These are phyloP conservation scores for Sanghuangporus weigelae DNA, from an alignment of 1,284 basidiomycete species.

Conservation along the genomic window DNA sequence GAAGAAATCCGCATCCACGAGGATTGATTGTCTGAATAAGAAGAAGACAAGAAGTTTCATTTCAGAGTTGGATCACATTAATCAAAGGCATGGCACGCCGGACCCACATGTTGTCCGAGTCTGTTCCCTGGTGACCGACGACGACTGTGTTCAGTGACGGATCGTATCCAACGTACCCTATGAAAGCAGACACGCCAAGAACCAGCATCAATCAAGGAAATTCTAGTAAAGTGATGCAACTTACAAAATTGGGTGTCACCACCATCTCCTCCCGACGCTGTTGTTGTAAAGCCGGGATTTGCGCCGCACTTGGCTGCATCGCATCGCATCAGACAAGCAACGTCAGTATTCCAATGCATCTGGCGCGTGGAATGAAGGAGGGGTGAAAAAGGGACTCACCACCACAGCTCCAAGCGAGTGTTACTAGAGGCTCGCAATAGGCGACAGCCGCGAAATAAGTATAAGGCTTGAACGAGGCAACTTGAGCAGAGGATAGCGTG, in stretches of 20 bases:
- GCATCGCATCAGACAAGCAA: background rate
- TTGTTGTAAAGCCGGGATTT: slow-evolving; percentile 47
- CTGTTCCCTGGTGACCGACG: slow-evolving; percentile 32
- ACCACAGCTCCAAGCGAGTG: slow-evolving; percentile 55
- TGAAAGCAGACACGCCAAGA: background rate
- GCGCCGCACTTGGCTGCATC: slow-evolving; percentile 44
- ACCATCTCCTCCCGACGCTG: slow-evolving; percentile 60
- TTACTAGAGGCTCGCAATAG: slow-evolving; percentile 43
- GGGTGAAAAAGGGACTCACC: slow-evolving; percentile 25
- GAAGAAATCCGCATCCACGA: slow-evolving; percentile 51
- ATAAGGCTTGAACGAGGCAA: slow-evolving; percentile 46
- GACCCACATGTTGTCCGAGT: slow-evolving; percentile 25
- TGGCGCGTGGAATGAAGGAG: background rate
- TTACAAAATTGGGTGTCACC: slow-evolving; percentile 42
- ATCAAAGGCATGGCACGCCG: background rate
- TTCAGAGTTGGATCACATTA: background rate
- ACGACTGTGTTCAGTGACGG: slow-evolving; percentile 26
- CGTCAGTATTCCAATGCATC: background rate
- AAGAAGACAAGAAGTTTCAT: background rate
- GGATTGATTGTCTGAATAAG: slow-evolving; percentile 30
- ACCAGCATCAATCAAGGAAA: background rate
- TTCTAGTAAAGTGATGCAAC: slow-evolving; percentile 17
- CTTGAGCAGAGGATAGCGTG: slow-evolving; percentile 35
- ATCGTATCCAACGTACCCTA: slow-evolving; percentile 35
- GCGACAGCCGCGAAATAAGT: slow-evolving; percentile 50